Conservation (phyloP, 2,329 filamentous ascomycete genomes). For the Ploettnerulaceae sp. region DNA sequence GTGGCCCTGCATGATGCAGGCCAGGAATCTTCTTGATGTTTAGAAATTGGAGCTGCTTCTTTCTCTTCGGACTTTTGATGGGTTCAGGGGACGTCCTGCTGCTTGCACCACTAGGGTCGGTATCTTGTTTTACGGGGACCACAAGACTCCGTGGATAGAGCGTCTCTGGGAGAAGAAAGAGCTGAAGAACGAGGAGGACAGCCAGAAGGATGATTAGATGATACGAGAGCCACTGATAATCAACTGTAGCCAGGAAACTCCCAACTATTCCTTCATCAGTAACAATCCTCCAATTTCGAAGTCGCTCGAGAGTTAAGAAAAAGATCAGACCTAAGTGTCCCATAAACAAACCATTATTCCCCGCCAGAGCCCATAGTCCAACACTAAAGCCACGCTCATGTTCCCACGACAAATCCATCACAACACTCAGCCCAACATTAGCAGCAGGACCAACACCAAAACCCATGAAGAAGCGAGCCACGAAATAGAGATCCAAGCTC, state of each 20-base stretch:
- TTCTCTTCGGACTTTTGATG: neutral
- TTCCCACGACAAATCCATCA: slow-evolving; percentile 53
- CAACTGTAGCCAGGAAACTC: slow-evolving; percentile 45
- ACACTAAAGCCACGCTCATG: slow-evolving; percentile 51
- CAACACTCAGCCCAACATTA: slow-evolving; percentile 50
- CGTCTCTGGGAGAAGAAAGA: slow-evolving; percentile 50
- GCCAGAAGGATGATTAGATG: slow-evolving; percentile 49
- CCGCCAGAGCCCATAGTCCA: slow-evolving; percentile 53
- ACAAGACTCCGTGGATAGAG: slow-evolving; percentile 44
- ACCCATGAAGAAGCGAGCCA: slow-evolving; percentile 54
- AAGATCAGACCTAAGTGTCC: slow-evolving; percentile 41
- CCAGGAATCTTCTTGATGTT: slow-evolving; percentile 42
- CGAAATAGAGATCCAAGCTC: slow-evolving; percentile 48
- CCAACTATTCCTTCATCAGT: slow-evolving; percentile 39
- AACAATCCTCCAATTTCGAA: too few relatives aligned
- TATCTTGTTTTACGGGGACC: neutral
- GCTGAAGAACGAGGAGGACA: slow-evolving; percentile 42
- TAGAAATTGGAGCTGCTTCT: neutral
- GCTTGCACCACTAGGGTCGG: neutral
- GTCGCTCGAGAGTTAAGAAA: too few relatives aligned
- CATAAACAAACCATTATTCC: slow-evolving; percentile 47
- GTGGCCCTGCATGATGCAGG: slow-evolving; percentile 46
- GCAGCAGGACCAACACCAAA: slow-evolving; percentile 49
- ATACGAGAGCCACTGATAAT: slow-evolving; percentile 50
- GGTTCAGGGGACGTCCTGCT: neutral